phyloP scores from a whole-genome alignment of 164 flowering plant genomes.

The Nelumbo lutea region DNA sequence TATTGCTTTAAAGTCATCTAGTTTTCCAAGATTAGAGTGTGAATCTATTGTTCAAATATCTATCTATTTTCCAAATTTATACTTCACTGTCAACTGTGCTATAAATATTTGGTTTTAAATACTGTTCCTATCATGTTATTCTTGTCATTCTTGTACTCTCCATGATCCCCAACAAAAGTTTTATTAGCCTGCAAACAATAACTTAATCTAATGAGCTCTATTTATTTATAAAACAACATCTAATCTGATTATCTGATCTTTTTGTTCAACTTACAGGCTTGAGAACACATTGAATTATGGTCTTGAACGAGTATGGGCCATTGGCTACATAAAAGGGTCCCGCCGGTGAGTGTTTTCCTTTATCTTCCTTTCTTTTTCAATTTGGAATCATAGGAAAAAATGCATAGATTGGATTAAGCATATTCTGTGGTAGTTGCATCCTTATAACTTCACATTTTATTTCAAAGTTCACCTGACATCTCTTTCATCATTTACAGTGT shows the following conservation, averaged over 20 bases:
- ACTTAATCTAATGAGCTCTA: background rate
- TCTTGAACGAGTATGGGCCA: slow-evolving; percentile 93
- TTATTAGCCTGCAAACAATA: too few relatives aligned
- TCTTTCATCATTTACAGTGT: slow-evolving; percentile 37
- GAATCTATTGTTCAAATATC: too few relatives aligned
- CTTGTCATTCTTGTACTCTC: too few relatives aligned
- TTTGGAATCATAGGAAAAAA: background rate
- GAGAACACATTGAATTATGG: slow-evolving; percentile 91
- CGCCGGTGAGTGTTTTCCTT: slow-evolving; percentile 46
- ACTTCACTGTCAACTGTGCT: too few relatives aligned
- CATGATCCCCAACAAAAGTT: too few relatives aligned
- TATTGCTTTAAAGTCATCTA: too few relatives aligned
- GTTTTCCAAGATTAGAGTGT: too few relatives aligned
- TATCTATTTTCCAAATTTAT: too few relatives aligned
- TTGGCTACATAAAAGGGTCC: slow-evolving; percentile 79
- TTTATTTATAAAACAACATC: background rate
- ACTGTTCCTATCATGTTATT: too few relatives aligned
- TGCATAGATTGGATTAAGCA: background rate
- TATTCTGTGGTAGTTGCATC: background rate
- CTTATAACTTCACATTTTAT: too few relatives aligned
- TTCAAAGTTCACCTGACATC: background rate
- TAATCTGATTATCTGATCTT: slow-evolving; percentile 1
- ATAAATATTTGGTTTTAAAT: too few relatives aligned
- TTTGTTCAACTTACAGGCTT: slow-evolving; percentile 46
- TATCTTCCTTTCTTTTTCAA: background rate